Conservation (phyloP, 2,329 filamentous ascomycete genomes). For the Xylaria sp. region DNA sequence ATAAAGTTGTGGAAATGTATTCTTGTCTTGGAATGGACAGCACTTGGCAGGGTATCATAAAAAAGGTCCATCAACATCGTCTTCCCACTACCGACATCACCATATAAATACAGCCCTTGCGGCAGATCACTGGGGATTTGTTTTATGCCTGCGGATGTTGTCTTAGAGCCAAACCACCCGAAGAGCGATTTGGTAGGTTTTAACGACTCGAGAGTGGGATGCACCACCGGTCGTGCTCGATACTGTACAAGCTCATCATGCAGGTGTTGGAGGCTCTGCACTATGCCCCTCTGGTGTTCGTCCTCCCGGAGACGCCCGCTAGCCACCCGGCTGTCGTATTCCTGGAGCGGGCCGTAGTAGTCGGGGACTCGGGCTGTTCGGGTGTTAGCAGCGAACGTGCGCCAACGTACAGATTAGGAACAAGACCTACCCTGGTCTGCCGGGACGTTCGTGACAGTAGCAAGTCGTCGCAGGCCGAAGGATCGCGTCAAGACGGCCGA, state of each 20-base stretch:
- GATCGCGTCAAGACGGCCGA: conserved; percentile 2
- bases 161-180: conserved; percentile 60
- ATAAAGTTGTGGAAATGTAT: conserved; percentile 99
- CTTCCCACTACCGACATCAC: conserved; percentile 96
- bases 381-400: conserved; percentile 5
- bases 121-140: conserved; percentile 75
- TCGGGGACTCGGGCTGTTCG: conserved; percentile 30
- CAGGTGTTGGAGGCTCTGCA: conserved; percentile 85
- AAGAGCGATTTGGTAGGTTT: conserved; percentile 61
- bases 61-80: conserved; percentile 99
- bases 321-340: conserved; percentile 84
- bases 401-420: background rate
- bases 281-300: conserved; percentile 88
- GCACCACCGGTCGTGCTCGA: conserved; percentile 70
- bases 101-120: conserved; percentile 90
- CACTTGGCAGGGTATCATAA: conserved; percentile 84
- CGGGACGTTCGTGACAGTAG: conserved; percentile 22
- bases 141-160: conserved; percentile 44
- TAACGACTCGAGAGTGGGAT: conserved; percentile 74
- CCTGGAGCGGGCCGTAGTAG: conserved; percentile 72
- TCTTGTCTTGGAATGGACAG: conserved; percentile 80
- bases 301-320: conserved; percentile 79
- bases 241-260: conserved; percentile 82
- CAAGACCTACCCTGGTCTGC: conserved; percentile 25
- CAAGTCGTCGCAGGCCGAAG: conserved; percentile 19